phyloP scores from a whole-genome alignment of 495 filamentous ascomycete species.

The Penicillium egyptiacum region DNA sequence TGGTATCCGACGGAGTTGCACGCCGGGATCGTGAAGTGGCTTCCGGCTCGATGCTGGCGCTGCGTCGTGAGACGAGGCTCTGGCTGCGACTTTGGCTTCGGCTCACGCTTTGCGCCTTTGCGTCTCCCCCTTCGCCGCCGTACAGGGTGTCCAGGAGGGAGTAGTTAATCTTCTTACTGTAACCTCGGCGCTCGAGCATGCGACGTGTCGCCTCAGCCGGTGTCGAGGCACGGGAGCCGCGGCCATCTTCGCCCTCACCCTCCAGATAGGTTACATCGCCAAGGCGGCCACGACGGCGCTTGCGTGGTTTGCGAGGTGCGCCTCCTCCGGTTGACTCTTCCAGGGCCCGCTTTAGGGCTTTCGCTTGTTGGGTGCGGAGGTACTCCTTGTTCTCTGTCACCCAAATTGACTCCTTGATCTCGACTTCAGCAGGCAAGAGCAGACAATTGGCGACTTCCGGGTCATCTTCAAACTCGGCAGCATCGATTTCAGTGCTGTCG shows the following conservation, averaged over 20 bases:
- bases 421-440: conserved; percentile 66
- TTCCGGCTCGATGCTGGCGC: conserved; percentile 39
- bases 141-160: conserved; percentile 57
- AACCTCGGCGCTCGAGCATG: conserved; percentile 69
- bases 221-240: conserved; percentile 42
- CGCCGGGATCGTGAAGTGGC: conserved; percentile 25
- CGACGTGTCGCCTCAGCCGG: conserved; percentile 73
- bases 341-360: conserved; percentile 65
- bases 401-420: conserved; percentile 87
- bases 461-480: conserved; percentile 73
- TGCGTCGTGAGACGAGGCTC: conserved; percentile 41
- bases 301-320: conserved; percentile 50
- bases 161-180: conserved; percentile 84
- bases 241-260: conserved; percentile 41
- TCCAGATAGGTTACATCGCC: conserved; percentile 53
- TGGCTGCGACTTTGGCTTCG: conserved; percentile 42
- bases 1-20: conserved; percentile 20
- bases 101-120: conserved; percentile 35
- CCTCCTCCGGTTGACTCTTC: conserved; percentile 47
- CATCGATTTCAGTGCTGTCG: conserved; percentile 57
- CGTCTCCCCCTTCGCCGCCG: conserved; percentile 36
- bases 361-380: conserved; percentile 77
- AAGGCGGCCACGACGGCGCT: conserved; percentile 48
- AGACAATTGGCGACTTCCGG: conserved; percentile 79
- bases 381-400: conserved; percentile 90